Evolutionary conservation across 2,329 filamentous ascomycete genomes (phyloP).

Genomic region (Fusarium sambucinum): DNA sequence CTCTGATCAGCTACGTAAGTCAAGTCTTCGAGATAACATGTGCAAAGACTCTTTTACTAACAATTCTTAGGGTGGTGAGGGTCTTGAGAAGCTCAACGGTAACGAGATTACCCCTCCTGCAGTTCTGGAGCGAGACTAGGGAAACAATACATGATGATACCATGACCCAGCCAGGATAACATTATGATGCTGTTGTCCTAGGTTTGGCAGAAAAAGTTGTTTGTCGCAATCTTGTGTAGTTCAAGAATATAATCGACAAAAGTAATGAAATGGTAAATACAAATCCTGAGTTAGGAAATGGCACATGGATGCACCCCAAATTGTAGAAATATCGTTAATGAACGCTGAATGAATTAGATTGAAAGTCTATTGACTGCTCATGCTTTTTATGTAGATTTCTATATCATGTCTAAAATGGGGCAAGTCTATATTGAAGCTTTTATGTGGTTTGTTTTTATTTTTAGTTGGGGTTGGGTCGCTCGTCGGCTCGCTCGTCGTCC

Average conservation of each 20-base stretch:
- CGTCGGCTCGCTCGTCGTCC: conserved; percentile 36
- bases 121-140: conserved; percentile 61
- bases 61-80: conserved; percentile 68
- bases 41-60: conserved; percentile 16
- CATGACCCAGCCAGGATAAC: conserved; percentile 25
- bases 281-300: neutral
- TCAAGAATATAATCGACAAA: conserved; percentile 2
- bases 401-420: conserved; percentile 39
- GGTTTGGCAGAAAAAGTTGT: conserved; percentile 16
- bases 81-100: conserved; percentile 67
- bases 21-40: neutral
- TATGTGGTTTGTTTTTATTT: conserved; percentile 19
- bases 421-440: conserved; percentile 41
- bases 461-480: conserved; percentile 30
- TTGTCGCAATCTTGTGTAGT: conserved; percentile 7
- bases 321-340: neutral
- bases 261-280: conserved; percentile 27
- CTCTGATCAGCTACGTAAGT: conserved; percentile 95
- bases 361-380: conserved; percentile 32
- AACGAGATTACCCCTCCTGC: conserved; percentile 66
- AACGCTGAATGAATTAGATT: conserved; percentile 26
- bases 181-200: conserved; percentile 34
- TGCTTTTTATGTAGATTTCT: conserved; percentile 35
- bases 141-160: conserved; percentile 26
- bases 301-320: neutral